Percentiles rank a stretch among this genome's conserved stretches.
Conservation (phyloP, 1,284 basidiomycete genomes). For the Mycosarcoma maydis region DNA sequence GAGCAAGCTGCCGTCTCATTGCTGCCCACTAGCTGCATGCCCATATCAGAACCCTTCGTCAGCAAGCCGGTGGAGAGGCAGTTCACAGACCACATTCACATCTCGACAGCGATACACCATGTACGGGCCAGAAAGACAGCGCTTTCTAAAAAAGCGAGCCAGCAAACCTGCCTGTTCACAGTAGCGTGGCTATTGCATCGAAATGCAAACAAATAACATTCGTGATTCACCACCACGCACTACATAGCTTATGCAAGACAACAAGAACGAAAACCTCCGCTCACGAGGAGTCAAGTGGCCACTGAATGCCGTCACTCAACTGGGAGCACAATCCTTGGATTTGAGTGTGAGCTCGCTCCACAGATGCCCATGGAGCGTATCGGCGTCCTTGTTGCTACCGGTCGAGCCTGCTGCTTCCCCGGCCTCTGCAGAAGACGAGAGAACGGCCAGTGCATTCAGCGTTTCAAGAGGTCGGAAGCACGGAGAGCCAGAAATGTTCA, state of each 20-base stretch:
- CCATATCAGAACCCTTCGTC: too few species aligned
- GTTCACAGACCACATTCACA: too few species aligned
- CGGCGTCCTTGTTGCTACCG: not conserved
- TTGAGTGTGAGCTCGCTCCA: conserved; percentile 2
- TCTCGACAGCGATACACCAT: too few species aligned
- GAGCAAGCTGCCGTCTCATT: not conserved
- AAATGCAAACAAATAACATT: too few species aligned
- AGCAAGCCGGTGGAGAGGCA: too few species aligned
- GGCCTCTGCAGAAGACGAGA: not conserved
- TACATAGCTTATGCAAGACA: not conserved
- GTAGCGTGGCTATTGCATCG: too few species aligned
- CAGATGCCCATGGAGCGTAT: not conserved
- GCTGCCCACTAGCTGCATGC: not conserved
- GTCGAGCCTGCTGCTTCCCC: not conserved
- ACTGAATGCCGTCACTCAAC: not conserved
- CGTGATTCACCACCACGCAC: too few species aligned
- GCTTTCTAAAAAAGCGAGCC: too few species aligned
- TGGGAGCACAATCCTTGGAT: conserved; percentile 20
- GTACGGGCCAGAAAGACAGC: too few species aligned
- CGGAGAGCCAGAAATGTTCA: not conserved
- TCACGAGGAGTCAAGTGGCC: too few species aligned
- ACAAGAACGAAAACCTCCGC: too few species aligned
- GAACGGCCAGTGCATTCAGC: conserved; percentile 4
- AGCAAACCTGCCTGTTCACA: too few species aligned
- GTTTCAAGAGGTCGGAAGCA: conserved; percentile 8